These are phyloP conservation scores for Solanum tacnaense DNA, from an alignment of 257 asterid genomes.

Conservation along the genomic window DNA sequence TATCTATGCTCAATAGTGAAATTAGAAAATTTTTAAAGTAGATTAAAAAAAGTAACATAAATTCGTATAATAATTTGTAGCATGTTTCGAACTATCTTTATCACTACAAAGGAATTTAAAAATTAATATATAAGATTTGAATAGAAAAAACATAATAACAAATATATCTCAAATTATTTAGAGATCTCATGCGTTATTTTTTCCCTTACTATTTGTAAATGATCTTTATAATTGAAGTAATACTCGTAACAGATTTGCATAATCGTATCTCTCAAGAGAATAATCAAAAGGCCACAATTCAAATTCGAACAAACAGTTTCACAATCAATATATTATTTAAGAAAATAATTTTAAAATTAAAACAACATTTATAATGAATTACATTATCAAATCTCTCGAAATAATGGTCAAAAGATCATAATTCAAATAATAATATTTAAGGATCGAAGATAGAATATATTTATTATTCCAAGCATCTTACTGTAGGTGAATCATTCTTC, in stretches of 20 bases:
- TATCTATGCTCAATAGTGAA: neutral
- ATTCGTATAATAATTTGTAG: neutral
- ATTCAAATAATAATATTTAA: neutral
- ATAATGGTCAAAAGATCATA: neutral
- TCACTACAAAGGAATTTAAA: neutral
- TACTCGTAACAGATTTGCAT: neutral
- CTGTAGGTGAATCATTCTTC: neutral
- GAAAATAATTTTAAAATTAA: neutral
- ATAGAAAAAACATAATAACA: neutral
- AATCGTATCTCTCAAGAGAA: fast-evolving
- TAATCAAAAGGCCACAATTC: no score
- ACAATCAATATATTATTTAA: fast-evolving
- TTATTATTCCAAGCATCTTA: no score
- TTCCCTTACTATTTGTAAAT: neutral
- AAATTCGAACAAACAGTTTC: neutral
- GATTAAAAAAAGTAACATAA: neutral
- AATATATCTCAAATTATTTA: neutral
- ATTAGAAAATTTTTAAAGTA: neutral
- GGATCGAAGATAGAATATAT: neutral
- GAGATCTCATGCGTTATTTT: neutral
- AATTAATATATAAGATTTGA: neutral
- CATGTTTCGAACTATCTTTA: neutral
- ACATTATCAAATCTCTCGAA: neutral
- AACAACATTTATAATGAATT: neutral
- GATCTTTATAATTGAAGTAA: no score